Evolutionary conservation across 2,329 filamentous ascomycete genomes (phyloP).

Genomic region (Emergomyces africanus): DNA sequence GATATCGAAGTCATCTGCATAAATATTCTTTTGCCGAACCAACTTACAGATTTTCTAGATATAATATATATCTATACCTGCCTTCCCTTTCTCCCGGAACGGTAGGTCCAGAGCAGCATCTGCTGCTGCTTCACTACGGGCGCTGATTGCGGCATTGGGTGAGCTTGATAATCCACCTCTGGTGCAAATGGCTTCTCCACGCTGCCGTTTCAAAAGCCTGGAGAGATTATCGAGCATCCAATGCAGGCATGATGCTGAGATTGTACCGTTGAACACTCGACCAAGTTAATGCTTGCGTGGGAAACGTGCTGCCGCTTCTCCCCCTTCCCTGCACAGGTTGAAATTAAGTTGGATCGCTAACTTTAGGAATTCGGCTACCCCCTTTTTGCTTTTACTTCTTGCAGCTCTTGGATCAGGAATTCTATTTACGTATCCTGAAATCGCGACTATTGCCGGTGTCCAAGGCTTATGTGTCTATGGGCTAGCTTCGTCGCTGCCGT

Average conservation of each 20-base stretch:
- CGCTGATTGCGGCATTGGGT: slow-evolving; percentile 45
- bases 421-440: slow-evolving; percentile 68
- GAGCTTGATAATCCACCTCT: slow-evolving; percentile 40
- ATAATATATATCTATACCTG: neutral
- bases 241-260: slow-evolving; percentile 62
- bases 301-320: slow-evolving; percentile 85
- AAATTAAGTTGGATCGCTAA: slow-evolving; percentile 15
- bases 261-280: slow-evolving; percentile 88
- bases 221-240: slow-evolving; percentile 17
- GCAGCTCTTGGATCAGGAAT: slow-evolving; percentile 73
- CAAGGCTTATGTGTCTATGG: slow-evolving; percentile 70
- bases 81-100: slow-evolving; percentile 4
- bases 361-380: slow-evolving; percentile 27
- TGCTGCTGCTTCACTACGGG: slow-evolving; percentile 63
- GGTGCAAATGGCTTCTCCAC: slow-evolving; percentile 5
- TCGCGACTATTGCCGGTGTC: slow-evolving; percentile 65
- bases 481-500: slow-evolving; percentile 55
- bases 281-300: slow-evolving; percentile 99
- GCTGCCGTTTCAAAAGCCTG: neutral
- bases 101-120: slow-evolving; percentile 8
- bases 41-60: no score
- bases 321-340: slow-evolving; percentile 22
- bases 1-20: neutral
- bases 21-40: neutral
- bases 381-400: slow-evolving; percentile 9